Evolutionary conservation across 345 rosid genomes (phyloP), one percentile per base, ranked within the genome.

Genomic region (Moricandia arvensis): DNA sequence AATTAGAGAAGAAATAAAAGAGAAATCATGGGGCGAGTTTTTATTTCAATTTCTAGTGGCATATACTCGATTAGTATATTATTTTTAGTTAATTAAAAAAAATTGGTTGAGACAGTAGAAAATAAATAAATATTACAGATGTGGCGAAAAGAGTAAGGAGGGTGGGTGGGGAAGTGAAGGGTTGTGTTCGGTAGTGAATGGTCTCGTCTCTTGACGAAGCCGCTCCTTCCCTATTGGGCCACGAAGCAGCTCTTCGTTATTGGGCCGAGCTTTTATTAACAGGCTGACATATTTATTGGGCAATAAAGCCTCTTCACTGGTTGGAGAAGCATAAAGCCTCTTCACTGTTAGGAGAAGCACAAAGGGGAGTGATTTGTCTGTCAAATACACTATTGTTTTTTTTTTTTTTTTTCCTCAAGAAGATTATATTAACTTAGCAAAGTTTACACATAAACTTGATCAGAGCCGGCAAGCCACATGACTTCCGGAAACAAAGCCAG

Each of bases 81-180:
- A 15, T 49, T 5, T 15, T 15, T 49, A 7, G 7, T 8, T 30
- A 26, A 6, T 68, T n/a, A 47, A 16, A 37, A 73, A 7, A 7
- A 16, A 1, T 33, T 51, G 2, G 41, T 29, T 54, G 45, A 63
- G 30, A 61, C 16, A 53, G 54, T 4, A 15, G 17, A 7, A 51
- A 30, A 51, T 2, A 12, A 12, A 11, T 68, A n/a, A 75, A 27
- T 26, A 27, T 55, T 38, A 80, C 29, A 29, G 78, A 71, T 53
- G 84, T 64, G 79, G 73, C 66, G 75, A 69, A 41, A 65, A 26
- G 81, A 74, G 53, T 51, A 26, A 60, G 84, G 84, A 47, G 38
- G 45, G 53, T n/a, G 53, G 51, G 17, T 47, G 18, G 66, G 53
- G 27, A 59, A 75, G 24, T 13, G 70, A 76, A 69, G 59, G 2